These are phyloP conservation scores for Candida tetrigidarum DNA, from an alignment of 1,139 yeast species.

Conservation along the genomic window DNA sequence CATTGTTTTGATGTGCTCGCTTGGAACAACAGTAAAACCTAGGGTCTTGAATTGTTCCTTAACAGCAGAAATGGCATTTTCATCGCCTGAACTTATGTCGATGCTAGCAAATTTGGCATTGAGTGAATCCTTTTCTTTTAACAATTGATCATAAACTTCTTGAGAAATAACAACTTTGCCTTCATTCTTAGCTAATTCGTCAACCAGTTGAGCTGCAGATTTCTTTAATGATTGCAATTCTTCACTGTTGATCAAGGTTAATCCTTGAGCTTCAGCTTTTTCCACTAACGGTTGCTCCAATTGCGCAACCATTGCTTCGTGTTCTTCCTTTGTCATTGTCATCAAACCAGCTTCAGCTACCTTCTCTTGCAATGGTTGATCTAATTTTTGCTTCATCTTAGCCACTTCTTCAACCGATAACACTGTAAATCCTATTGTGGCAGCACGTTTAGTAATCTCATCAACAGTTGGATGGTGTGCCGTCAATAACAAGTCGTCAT, in stretches of 20 bases:
- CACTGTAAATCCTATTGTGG: slow-evolving; percentile 31
- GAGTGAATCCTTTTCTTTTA: slow-evolving; percentile 14
- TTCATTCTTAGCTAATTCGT: slow-evolving; percentile 25
- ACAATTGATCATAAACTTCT: slow-evolving; percentile 22
- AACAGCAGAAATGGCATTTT: slow-evolving; percentile 2
- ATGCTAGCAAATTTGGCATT: slow-evolving; percentile 10
- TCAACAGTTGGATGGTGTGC: slow-evolving; percentile 46
- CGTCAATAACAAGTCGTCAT: slow-evolving; percentile 35
- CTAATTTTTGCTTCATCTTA: neutral
- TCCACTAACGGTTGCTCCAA: slow-evolving; percentile 28
- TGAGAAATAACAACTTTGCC: slow-evolving; percentile 31
- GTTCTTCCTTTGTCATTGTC: slow-evolving; percentile 37
- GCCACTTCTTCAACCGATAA: slow-evolving; percentile 25
- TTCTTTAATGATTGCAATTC: slow-evolving; percentile 18
- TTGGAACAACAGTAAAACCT: slow-evolving; percentile 26
- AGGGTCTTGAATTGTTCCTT: slow-evolving; percentile 14
- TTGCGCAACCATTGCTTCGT: slow-evolving; percentile 23
- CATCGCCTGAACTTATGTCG: slow-evolving; percentile 9
- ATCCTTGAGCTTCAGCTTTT: slow-evolving; percentile 25
- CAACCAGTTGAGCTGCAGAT: slow-evolving; percentile 19
- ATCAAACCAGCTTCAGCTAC: slow-evolving; percentile 38
- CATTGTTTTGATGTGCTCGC: slow-evolving; percentile 20
- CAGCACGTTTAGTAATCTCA: slow-evolving; percentile 30
- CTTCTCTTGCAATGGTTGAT: slow-evolving; percentile 20
- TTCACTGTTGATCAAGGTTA: slow-evolving; percentile 11